Evolutionary conservation across 179 eudicot genomes (phyloP), one percentile per base, ranked within the genome.

Genomic region (Amaranthus tricolor): DNA sequence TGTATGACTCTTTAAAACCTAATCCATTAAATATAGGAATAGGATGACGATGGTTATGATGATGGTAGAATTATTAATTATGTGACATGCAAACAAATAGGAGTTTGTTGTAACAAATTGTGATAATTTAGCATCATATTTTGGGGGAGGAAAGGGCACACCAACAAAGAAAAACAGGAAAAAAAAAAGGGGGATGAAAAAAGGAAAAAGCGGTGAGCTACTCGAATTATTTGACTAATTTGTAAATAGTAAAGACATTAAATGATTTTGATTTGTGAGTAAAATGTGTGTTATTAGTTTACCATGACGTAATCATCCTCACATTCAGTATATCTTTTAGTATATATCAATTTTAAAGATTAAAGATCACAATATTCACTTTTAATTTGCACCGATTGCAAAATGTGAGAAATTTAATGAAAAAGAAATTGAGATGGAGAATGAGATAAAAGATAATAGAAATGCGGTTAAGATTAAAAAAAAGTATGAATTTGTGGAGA

Each of bases 81-180:
- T 14, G 72, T 24, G 60, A 69, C 60, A 24, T 69, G 72, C 72
- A 20, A 68, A 68, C 58, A 52, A 68, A 68, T 68, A 51, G 14
- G 5, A 21, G 71, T 68, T 69, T 14, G 60, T 69, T 53, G 72
- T 53, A 69, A 69, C 72, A 69, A 69, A 51, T 24, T 49, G 9
- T 61, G 55, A 48, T 61, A 61, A 72, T 10, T 61, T 49, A 60
- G 66, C 31, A 44, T 70, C 73, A 44, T n/a, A 7, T 9, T 68
- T 20, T 11, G 52, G 58, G 19, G 58, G 60, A 4, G 9, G n/a
- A 15, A 7, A 14, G 51, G 48, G 62, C 40, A 70, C 50, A 71
- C 56, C 0, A 17, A 19, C 0, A 43, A 58, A 44, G 52, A 5
- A 13, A 45, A 20, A 68, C 49, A 9, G 9, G 12, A 15, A 6